Evolutionary conservation across 2,329 filamentous ascomycete species (phyloP), one percentile per base, ranked within the genome.

Genomic region (Fusarium piperis): DNA sequence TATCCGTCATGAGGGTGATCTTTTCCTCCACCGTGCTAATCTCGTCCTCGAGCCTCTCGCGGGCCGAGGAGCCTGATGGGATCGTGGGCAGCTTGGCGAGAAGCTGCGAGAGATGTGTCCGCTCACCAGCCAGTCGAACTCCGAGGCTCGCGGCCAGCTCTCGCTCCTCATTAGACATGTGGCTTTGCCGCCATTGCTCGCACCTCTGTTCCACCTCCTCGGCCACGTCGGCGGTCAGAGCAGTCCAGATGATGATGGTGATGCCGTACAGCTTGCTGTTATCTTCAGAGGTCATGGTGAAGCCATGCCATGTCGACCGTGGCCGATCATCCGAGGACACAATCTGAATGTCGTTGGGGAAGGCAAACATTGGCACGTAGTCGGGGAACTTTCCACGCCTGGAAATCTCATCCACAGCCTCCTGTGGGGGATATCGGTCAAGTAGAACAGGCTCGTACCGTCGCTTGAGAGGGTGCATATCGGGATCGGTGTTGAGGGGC

Each of bases 311-410:
- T 26, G 95, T 98, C n/a, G 96, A 95, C 68, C 94, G 89, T 1
- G 96, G 96, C 68, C 95, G 89, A 79, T 97, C 94, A 78, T 99
- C 96, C 1, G 95, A 95, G 2, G 96, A 98, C 11, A 98, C 94
- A 59, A 99, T 96, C 71, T 94, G 94, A 75, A 99, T 96, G 80
- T 99, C 96, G 81, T 98, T 98, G 51, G 96, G 96, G 77, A 98
- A 99, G 60, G 96, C 95, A 81, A 99, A 99, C 96, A 99, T 98
- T 63, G 96, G 96, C 18, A 99, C 94, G 77, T 98, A 99, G 79
- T 99, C 96, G 1, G 96, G 96, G 78, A 99, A 98, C 64, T 89
- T 91, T 60, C 94, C 94, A 77, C 96, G 89, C 76, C 92, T 88
- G 74, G 93, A 90, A 58, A 92, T 82, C 74, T 98, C 95, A 65